Base-by-base conservation (phyloP, 805 yeast genomes). In the Candida coleopterorum region DNA sequence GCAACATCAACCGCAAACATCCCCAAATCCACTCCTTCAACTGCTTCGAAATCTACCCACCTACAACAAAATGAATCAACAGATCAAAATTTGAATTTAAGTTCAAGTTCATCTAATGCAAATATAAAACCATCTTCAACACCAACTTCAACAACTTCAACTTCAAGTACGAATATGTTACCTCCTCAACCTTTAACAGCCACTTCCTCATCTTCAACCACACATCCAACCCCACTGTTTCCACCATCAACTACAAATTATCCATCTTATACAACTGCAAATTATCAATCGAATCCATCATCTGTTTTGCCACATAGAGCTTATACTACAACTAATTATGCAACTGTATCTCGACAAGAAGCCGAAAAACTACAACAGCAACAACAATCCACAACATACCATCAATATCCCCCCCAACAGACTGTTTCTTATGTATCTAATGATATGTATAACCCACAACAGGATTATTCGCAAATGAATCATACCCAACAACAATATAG, bases 331-430 rank as follows among this genome's bases (percentile, higher is more conserved):
- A 6, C 10, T 20, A 20, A n/a, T 14, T 21, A 7, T 22, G 27
- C 34, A 29, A 6, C 17, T 8, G 9, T 6, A 7, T 16, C 15
- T 3, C 38, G 20, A 25, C 35, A 33, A 17, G 25, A 25, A 12
- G 35, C 29, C 26, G 36, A 25, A 18, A 36, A 37, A 28, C 33
- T 25, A 33, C 36, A 33, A 25, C 26, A 14, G n/a, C 34, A 31
- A 23, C 34, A 31, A 17, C 27, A 14, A 22, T 16, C 15, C 24
- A 20, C 25, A 3, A 6, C 22, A 14, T 37, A 27, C 20, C 40
- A 26, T 12, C 40, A 21, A 23, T 37, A 25, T 11, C 40, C 36
- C 7, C 36, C 36, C 6, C 36, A 37, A 18, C 36, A 9, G 22
- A 20, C 32, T 7, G 20, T 37, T 2, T 9, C 35, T 10, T 37